A percentile compares a stretch with the other conserved stretches of the same genome.
Conservation (phyloP, 805 yeast genomes). For the Sugiyamaella floridensis region DNA sequence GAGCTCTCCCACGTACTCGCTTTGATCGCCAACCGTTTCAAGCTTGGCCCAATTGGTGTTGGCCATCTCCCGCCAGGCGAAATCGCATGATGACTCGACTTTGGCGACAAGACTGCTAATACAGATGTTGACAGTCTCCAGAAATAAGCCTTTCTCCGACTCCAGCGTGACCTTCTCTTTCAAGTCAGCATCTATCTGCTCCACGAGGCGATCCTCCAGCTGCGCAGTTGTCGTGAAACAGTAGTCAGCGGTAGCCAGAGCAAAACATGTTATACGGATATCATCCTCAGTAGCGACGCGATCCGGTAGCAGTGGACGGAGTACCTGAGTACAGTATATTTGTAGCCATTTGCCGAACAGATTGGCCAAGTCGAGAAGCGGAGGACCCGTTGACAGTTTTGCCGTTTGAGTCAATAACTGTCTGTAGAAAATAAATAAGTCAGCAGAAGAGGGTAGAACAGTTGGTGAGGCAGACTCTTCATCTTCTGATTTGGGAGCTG, state of each 20-base stretch:
- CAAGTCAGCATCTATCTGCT: conserved; percentile 37
- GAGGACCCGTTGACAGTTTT: conserved; percentile 43
- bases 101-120: conserved; percentile 50
- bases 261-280: conserved; percentile 57
- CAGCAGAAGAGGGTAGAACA: conserved; percentile 82
- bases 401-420: conserved; percentile 64
- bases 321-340: conserved; percentile 48
- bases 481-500: conserved; percentile 35
- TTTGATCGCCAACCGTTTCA: conserved; percentile 62
- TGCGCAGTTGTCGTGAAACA: conserved; percentile 73
- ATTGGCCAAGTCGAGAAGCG: conserved; percentile 41
- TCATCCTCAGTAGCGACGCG: conserved; percentile 47
- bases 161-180: conserved; percentile 47
- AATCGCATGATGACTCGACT: conserved; percentile 52
- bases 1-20: conserved; percentile 60
- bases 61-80: conserved; percentile 77
- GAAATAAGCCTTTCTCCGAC: conserved; percentile 47
- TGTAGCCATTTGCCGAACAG: conserved; percentile 61
- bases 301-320: conserved; percentile 44
- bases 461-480: conserved; percentile 41
- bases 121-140: conserved; percentile 51
- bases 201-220: conserved; percentile 53
- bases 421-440: conserved; percentile 71
- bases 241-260: conserved; percentile 85
- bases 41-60: conserved; percentile 67